Evolutionary conservation across 1,284 basidiomycete species (phyloP).

Genomic region (Chondrostereum purpureum): DNA sequence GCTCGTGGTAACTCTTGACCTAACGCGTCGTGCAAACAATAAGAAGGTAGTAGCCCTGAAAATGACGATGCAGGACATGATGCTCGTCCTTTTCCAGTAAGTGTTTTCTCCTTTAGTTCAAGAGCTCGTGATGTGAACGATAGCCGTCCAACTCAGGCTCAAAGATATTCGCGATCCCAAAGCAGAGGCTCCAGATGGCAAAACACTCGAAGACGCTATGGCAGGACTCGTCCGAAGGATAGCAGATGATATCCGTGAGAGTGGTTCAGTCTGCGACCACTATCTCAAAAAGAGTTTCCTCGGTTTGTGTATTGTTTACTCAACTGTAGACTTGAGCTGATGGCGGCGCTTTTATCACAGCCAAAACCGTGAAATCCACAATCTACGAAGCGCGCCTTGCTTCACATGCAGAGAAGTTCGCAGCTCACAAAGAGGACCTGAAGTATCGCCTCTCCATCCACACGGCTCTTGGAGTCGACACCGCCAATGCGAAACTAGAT

Average conservation of each 20-base stretch:
- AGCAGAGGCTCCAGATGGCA: slow-evolving; percentile 22
- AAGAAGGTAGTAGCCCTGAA: slow-evolving; percentile 33
- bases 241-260: slow-evolving; percentile 26
- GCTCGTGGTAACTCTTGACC: slow-evolving; percentile 31
- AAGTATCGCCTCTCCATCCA: slow-evolving; percentile 23
- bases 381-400: slow-evolving; percentile 27
- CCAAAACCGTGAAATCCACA: slow-evolving; percentile 25
- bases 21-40: slow-evolving; percentile 36
- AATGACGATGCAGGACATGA: slow-evolving; percentile 39
- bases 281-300: slow-evolving; percentile 31
- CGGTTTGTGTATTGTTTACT: slow-evolving; percentile 16
- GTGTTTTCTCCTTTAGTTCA: slow-evolving; percentile 11
- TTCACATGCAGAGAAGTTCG: slow-evolving; percentile 21
- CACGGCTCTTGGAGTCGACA: slow-evolving; percentile 25
- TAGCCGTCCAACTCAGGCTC: slow-evolving; percentile 17
- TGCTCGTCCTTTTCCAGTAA: slow-evolving; percentile 34
- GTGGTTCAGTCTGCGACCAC: slow-evolving; percentile 29
- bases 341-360: slow-evolving; percentile 14
- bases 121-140: not conserved
- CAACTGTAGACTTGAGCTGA: not conserved
- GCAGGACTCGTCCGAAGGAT: slow-evolving; percentile 22
- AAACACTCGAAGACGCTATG: slow-evolving; percentile 22
- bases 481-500: slow-evolving; percentile 25
- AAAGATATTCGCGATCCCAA: slow-evolving; percentile 21
- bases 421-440: slow-evolving; percentile 22